Percentiles rank a stretch among this genome's conserved stretches.
Evolutionary conservation across 495 filamentous ascomycete genomes (phyloP).

Genomic region (Stereocaulon alpinum): DNA sequence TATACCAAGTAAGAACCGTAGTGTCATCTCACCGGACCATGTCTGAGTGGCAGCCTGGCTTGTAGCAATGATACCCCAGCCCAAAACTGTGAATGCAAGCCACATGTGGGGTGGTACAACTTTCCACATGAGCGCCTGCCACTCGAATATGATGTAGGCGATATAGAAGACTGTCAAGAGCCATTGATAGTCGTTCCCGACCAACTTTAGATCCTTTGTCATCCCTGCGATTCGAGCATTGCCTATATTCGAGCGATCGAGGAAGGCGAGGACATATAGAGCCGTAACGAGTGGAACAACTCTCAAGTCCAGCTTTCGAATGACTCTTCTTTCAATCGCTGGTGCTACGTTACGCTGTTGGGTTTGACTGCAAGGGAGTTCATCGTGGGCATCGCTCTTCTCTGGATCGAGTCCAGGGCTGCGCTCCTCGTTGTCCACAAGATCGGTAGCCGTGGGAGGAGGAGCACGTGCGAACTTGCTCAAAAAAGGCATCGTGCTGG

Average conservation of each 20-base stretch:
- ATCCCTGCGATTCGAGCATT: conserved; percentile 59
- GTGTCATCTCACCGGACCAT: conserved; percentile 56
- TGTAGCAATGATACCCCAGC: conserved; percentile 47
- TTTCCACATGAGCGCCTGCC: conserved; percentile 63
- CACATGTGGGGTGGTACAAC: conserved; percentile 48
- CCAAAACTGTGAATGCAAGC: conserved; percentile 38
- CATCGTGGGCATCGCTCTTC: conserved; percentile 1
- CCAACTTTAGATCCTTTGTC: conserved; percentile 41
- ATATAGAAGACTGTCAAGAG: conserved; percentile 73
- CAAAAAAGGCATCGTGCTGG: conserved; percentile 13
- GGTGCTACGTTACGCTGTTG: conserved; percentile 33
- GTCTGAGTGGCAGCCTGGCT: conserved; percentile 50
- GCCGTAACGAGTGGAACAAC: conserved; percentile 43
- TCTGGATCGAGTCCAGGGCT: conserved; percentile 5
- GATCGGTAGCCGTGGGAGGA: conserved; percentile 17
- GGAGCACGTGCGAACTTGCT: conserved; percentile 7
- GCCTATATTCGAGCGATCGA: conserved; percentile 63
- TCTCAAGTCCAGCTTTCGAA: conserved; percentile 48
- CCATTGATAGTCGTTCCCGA: conserved; percentile 52
- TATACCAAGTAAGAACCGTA: conserved; percentile 56
- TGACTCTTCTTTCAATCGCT: conserved; percentile 43
- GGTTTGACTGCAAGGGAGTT: conserved; percentile 2
- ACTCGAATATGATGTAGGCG: conserved; percentile 53
- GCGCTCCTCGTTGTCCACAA: conserved; percentile 1
- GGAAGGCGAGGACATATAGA: conserved; percentile 51